Conservation (phyloP, 1,139 yeast genomes). For the Magnusiomyces paraingens region DNA sequence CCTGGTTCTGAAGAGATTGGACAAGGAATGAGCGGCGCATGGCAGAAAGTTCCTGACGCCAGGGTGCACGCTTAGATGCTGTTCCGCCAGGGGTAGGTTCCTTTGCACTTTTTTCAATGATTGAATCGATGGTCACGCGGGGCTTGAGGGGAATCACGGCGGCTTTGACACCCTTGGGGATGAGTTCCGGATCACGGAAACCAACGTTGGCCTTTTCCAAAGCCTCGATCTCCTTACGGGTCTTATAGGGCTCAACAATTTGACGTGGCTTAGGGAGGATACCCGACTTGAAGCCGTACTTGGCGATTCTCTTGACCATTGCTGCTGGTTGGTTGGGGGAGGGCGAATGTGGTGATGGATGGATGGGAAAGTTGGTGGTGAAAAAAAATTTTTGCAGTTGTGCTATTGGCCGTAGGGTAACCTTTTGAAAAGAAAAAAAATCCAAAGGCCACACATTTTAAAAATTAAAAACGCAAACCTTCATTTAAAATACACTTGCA, state of each 20-base stretch:
- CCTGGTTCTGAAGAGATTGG: slow-evolving; percentile 61
- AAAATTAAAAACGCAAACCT: no score
- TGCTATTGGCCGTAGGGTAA: no score
- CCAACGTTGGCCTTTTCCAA: slow-evolving; percentile 53
- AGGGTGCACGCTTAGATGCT: slow-evolving; percentile 39
- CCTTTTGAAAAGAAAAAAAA: no score
- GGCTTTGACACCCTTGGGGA: slow-evolving; percentile 51
- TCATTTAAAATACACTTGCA: no score
- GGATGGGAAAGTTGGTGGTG: no score
- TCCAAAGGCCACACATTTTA: no score
- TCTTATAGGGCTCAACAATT: slow-evolving; percentile 47
- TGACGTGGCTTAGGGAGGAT: slow-evolving; percentile 72
- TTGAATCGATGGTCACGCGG: slow-evolving; percentile 47
- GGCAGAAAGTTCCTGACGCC: slow-evolving; percentile 53
- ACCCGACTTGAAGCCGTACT: slow-evolving; percentile 62
- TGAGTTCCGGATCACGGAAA: slow-evolving; percentile 66
- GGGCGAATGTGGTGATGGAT: no score
- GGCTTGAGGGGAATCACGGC: slow-evolving; percentile 52
- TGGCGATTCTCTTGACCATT: slow-evolving; percentile 44
- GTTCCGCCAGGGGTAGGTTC: slow-evolving; percentile 31
- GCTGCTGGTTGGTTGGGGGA: not conserved
- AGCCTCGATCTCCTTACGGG: slow-evolving; percentile 29
- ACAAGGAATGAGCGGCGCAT: slow-evolving; percentile 67
- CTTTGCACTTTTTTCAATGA: slow-evolving; percentile 48
- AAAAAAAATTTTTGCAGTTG: no score